These are phyloP conservation scores for Lachnellula arida DNA, from an alignment of 2,329 filamentous ascomycete genomes.

Conservation along the genomic window DNA sequence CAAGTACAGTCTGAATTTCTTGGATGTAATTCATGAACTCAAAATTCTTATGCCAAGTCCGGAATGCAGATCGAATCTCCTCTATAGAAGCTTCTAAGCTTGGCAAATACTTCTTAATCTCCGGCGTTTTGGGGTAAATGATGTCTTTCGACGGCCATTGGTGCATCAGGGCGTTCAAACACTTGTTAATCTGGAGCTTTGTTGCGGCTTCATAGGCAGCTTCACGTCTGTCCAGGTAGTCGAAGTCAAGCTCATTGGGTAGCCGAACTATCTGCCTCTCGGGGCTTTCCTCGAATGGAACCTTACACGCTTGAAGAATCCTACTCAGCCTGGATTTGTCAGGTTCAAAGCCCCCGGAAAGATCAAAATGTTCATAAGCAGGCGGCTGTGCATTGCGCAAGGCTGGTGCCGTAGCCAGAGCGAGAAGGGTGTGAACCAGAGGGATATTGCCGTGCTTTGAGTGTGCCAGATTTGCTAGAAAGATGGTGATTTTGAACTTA, in stretches of 20 bases:
- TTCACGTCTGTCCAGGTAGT: neutral
- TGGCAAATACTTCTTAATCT: slow-evolving; percentile 6
- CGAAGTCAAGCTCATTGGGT: neutral
- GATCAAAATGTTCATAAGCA: slow-evolving; percentile 1
- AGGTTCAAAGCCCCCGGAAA: slow-evolving; percentile 8
- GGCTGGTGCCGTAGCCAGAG: slow-evolving; percentile 26
- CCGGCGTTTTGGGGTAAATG: neutral
- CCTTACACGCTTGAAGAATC: neutral
- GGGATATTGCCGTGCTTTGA: slow-evolving; percentile 16
- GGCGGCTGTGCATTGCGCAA: slow-evolving; percentile 10
- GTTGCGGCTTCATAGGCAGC: slow-evolving; percentile 4
- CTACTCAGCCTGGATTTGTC: neutral
- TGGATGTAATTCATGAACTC: slow-evolving; percentile 9
- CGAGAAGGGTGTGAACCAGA: slow-evolving; percentile 30
- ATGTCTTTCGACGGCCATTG: slow-evolving; percentile 7
- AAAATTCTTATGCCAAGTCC: slow-evolving; percentile 5
- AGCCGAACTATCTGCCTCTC: slow-evolving; percentile 3
- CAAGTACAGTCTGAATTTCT: slow-evolving; percentile 9
- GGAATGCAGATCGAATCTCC: slow-evolving; percentile 2
- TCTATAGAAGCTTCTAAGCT: neutral
- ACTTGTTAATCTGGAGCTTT: slow-evolving; percentile 2
- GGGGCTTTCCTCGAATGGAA: slow-evolving; percentile 4
- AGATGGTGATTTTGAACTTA: slow-evolving; percentile 28
- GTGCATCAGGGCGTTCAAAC: neutral
- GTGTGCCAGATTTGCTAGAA: slow-evolving; percentile 27